Evolutionary conservation across 192 early-diverging fungal genomes (phyloP), one percentile per base, ranked within the genome.

Genomic region (Coemansia sp.): DNA sequence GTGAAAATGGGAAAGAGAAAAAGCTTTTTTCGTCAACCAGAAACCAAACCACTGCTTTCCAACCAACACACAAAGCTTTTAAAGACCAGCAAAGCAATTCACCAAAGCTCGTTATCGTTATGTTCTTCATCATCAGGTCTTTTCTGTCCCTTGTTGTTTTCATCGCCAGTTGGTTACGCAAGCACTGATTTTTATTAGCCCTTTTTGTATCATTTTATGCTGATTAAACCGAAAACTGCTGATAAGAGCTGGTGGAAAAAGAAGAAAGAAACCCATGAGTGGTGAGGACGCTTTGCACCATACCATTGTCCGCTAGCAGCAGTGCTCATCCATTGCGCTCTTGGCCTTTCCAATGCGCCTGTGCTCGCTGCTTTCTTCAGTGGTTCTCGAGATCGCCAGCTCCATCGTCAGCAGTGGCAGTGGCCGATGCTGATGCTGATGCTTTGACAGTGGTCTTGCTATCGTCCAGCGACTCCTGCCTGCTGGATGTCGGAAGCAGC

Each of bases 261-360:
- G 32, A 32, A 32, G 32, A 4, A 32, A 32, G 32, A 32, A 32
- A 32, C 32, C 32, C 32, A 32, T 32, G 32, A 32, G 32, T 4
- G 32, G 2, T 32, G 32, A 32, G 32, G 32, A 32, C 32, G 4
- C 32, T 4, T 32, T 10, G 47, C 9, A 16, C n/a, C 16, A 19
- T 5, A 32, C 38, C 47, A 43, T 18, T 23, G 49, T 18, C 48
- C 21, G 32, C 47, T 66, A 67, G 26, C 71, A 73, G 48, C 71
- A 73, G 71, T 23, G 52, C 15, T 71, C 39, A 15, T 64, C 65
- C 65, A 73, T 67, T 12, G 71, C 71, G 11, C 16, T 40, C 45
- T 64, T 61, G 23, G 71, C 71, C 61, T 44, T 63, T 32, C 57
- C 57, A 18, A 19, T 9, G 19, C 45, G 60, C 5, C 52, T 2